These are phyloP conservation scores for Chaetomium olivaceum DNA, from an alignment of 2,329 filamentous ascomycete genomes.

Conservation along the genomic window DNA sequence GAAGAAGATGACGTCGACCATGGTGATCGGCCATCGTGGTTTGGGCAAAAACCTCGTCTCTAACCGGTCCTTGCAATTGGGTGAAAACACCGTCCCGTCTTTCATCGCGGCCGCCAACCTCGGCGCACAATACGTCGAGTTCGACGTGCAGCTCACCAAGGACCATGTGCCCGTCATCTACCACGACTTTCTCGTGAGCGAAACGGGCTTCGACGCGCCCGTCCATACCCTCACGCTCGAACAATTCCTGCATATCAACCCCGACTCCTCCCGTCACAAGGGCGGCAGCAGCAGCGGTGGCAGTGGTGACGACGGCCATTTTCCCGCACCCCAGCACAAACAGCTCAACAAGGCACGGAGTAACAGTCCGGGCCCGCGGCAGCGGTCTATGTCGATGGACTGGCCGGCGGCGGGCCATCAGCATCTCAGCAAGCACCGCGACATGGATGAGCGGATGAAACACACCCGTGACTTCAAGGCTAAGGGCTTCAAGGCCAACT, in stretches of 20 bases:
- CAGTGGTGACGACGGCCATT: constrained; percentile 34
- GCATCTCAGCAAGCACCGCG: constrained; percentile 35
- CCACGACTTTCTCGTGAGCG: constrained; percentile 95
- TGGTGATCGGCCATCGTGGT: constrained; percentile 72
- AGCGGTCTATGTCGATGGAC: constrained; percentile 59
- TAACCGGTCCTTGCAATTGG: constrained; percentile 85
- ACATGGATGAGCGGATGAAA: constrained; percentile 82
- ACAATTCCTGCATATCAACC: constrained; percentile 88
- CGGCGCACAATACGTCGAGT: constrained; percentile 73
- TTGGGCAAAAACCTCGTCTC: constrained; percentile 87
- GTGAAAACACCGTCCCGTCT: constrained; percentile 92
- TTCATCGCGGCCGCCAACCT: constrained; percentile 96
- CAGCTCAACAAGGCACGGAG: constrained; percentile 37
- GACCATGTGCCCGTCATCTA: constrained; percentile 98
- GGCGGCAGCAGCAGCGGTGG: constrained; percentile 35
- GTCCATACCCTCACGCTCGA: constrained; percentile 94
- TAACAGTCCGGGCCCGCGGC: constrained; percentile 39
- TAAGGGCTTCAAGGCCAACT: constrained; percentile 95
- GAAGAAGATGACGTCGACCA: constrained; percentile 87
- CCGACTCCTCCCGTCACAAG: constrained; percentile 49
- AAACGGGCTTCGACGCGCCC: constrained; percentile 94
- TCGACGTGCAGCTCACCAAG: constrained; percentile 97
- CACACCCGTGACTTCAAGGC: constrained; percentile 93
- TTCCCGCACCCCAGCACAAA: constrained; percentile 32
- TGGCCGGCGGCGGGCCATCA: constrained; percentile 35